phyloP scores from a whole-genome alignment of 2,329 filamentous ascomycete genomes.

The Pyrenophora graminea region DNA sequence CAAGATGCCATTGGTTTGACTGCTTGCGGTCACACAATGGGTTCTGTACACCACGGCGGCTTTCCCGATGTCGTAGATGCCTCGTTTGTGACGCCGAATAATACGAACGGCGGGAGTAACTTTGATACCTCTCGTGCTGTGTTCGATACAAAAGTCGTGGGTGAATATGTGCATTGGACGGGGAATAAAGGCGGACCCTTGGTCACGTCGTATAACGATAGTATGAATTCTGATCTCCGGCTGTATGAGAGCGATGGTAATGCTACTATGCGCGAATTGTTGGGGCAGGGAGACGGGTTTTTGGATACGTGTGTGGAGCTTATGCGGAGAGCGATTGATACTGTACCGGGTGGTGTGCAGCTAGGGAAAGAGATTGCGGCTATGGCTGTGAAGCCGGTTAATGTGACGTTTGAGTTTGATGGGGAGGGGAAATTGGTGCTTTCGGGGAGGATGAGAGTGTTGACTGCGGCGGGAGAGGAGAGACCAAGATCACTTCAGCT shows the following conservation, averaged over 20 bases:
- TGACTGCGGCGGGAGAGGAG: neutral
- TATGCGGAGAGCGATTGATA: conserved; percentile 13
- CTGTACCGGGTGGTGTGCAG: conserved; percentile 7
- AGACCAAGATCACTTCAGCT: neutral
- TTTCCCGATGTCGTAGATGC: conserved; percentile 34
- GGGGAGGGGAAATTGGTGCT: neutral
- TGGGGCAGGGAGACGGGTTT: conserved; percentile 3
- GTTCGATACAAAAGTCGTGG: conserved; percentile 33
- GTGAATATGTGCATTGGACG: conserved; percentile 33
- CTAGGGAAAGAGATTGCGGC: neutral
- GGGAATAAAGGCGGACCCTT: conserved; percentile 30
- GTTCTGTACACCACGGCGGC: conserved; percentile 33
- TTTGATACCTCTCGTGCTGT: conserved; percentile 34
- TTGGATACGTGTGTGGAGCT: conserved; percentile 6
- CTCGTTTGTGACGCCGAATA: conserved; percentile 18
- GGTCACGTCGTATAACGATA: conserved; percentile 27
- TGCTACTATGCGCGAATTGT: conserved; percentile 27
- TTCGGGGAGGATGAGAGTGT: conserved; percentile 3
- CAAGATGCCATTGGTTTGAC: conserved; percentile 32
- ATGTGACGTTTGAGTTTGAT: neutral
- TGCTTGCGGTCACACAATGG: conserved; percentile 38
- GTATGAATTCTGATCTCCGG: conserved; percentile 32
- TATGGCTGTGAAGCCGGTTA: neutral
- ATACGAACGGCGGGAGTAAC: conserved; percentile 26
- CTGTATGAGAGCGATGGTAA: conserved; percentile 34